Evolutionary conservation across 2,329 filamentous ascomycete species (phyloP).

Genomic region (Amauroascus niger): DNA sequence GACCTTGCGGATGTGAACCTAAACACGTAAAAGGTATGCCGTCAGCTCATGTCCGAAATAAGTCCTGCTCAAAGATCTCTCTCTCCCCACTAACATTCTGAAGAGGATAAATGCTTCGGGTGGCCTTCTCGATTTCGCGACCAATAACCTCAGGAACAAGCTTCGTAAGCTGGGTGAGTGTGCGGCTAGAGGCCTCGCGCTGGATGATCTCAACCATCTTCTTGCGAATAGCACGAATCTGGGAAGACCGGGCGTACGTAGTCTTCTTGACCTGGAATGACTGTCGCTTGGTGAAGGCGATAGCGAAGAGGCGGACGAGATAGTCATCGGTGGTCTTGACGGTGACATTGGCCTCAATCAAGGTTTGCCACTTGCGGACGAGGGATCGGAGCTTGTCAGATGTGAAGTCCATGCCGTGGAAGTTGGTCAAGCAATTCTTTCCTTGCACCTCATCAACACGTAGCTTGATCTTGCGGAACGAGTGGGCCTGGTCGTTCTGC

Average conservation of each 20-base stretch:
- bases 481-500: conserved; percentile 99
- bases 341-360: conserved; percentile 99
- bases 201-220: conserved; percentile 99
- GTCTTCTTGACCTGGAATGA: conserved; percentile 99
- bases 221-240: conserved; percentile 96
- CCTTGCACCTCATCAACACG: conserved; percentile 97
- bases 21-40: conserved; percentile 10
- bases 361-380: conserved; percentile 98
- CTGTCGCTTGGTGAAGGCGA: conserved; percentile 98
- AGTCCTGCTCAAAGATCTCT: background rate
- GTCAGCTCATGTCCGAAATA: conserved; percentile 11
- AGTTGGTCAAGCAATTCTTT: conserved; percentile 99
- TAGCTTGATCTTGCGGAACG: conserved; percentile 99
- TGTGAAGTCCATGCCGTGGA: conserved; percentile 99
- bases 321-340: conserved; percentile 99
- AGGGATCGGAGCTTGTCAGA: conserved; percentile 99
- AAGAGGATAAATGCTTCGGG: conserved; percentile 98
- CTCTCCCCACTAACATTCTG: conserved; percentile 66
- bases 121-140: conserved; percentile 98
- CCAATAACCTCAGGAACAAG: conserved; percentile 99
- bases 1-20: conserved; percentile 99
- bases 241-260: conserved; percentile 91
- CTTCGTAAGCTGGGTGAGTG: conserved; percentile 92
- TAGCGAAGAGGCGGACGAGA: conserved; percentile 96
- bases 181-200: conserved; percentile 89